Percentiles rank a stretch among this genome's conserved stretches.
Evolutionary conservation across 2,329 filamentous ascomycete genomes (phyloP).

Genomic region (Penicillium aurantiogriseum): DNA sequence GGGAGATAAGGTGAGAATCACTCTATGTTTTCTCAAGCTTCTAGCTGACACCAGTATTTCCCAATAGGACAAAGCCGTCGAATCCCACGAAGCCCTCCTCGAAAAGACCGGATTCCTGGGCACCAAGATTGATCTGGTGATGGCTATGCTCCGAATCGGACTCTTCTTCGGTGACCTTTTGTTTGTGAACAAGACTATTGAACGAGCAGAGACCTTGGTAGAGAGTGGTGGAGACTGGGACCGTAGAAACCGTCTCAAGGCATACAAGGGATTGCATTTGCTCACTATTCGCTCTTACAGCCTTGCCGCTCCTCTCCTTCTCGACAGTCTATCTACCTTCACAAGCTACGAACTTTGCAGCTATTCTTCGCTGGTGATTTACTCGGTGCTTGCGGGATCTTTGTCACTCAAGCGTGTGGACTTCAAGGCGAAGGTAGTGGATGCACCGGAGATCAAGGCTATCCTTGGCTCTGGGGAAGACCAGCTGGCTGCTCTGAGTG

Average conservation of each 20-base stretch:
- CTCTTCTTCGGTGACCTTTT: slow-evolving; percentile 94
- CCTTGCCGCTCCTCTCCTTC: slow-evolving; percentile 83
- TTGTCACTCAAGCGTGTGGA: slow-evolving; percentile 94
- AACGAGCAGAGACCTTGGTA: slow-evolving; percentile 83
- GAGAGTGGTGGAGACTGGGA: slow-evolving; percentile 98
- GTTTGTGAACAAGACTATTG: slow-evolving; percentile 89
- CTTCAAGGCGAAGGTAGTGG: slow-evolving; percentile 98
- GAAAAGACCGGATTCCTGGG: slow-evolving; percentile 97
- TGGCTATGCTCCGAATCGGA: slow-evolving; percentile 92
- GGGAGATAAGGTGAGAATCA: slow-evolving; percentile 76
- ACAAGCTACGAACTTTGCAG: slow-evolving; percentile 98
- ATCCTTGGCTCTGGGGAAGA: slow-evolving; percentile 89
- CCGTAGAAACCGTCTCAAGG: slow-evolving; percentile 95
- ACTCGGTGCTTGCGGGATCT: slow-evolving; percentile 90
- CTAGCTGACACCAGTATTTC: slow-evolving; percentile 2
- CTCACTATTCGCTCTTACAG: slow-evolving; percentile 90
- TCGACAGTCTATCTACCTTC: slow-evolving; percentile 96
- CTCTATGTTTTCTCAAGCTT: slow-evolving; percentile 10
- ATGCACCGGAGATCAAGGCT: slow-evolving; percentile 96
- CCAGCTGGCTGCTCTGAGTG: slow-evolving; percentile 77
- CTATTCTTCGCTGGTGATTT: slow-evolving; percentile 91
- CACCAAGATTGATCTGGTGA: slow-evolving; percentile 93
- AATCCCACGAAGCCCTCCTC: slow-evolving; percentile 86
- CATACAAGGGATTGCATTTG: slow-evolving; percentile 91
- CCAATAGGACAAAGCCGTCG: slow-evolving; percentile 82